A percentile compares a stretch with the other conserved stretches of the same genome.
These are phyloP conservation scores for Lachnellula subtilissima DNA, from an alignment of 2,329 filamentous ascomycete genomes.

Conservation along the genomic window DNA sequence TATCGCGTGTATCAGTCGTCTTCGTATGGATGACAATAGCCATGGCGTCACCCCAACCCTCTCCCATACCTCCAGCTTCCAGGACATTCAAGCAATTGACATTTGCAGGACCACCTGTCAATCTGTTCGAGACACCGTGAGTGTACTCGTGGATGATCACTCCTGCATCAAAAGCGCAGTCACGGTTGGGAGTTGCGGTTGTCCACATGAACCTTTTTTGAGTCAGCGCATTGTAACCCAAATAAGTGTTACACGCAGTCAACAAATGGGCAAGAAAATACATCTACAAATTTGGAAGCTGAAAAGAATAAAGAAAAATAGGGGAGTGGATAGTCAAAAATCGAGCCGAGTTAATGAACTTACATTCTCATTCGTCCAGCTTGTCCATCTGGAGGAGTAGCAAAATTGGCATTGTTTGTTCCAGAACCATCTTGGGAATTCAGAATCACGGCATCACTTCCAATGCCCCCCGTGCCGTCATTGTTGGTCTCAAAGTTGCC, in stretches of 20 bases:
- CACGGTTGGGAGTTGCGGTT: slow-evolving; percentile 35
- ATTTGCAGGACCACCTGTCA: slow-evolving; percentile 42
- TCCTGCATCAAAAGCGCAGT: slow-evolving; percentile 48
- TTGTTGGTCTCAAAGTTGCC: slow-evolving; percentile 59
- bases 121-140: slow-evolving; percentile 41
- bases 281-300: no score
- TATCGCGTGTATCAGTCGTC: slow-evolving; percentile 40
- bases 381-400: slow-evolving; percentile 47
- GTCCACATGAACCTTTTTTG: slow-evolving; percentile 40
- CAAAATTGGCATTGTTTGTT: slow-evolving; percentile 55
- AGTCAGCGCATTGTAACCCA: no score
- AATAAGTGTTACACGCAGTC: no score
- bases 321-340: no score
- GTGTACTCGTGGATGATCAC: slow-evolving; percentile 58
- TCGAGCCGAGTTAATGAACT: no score
- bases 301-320: no score
- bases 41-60: slow-evolving; percentile 55
- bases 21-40: slow-evolving; percentile 47
- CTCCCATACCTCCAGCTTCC: slow-evolving; percentile 54
- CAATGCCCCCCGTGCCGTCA: slow-evolving; percentile 46
- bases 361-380: slow-evolving; percentile 55
- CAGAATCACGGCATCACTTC: slow-evolving; percentile 49
- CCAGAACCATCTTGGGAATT: slow-evolving; percentile 52
- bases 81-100: slow-evolving; percentile 40
- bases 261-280: no score